Base-by-base conservation (phyloP, 1,284 basidiomycete species). In the Ceratobasidium theobromae region DNA sequence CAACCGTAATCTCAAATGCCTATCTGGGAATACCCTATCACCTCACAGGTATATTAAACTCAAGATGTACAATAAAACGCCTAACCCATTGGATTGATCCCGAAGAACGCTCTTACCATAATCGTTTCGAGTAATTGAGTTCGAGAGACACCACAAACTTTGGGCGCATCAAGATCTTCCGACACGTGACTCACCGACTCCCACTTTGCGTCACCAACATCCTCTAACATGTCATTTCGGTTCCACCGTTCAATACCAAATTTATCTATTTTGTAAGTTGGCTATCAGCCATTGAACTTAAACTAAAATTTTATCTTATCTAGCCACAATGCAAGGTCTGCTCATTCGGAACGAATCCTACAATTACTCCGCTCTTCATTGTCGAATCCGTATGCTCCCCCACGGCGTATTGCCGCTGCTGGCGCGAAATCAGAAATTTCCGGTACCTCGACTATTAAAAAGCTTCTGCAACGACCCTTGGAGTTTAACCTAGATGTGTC, bases 201-300 rank as follows among this genome's bases (percentile, higher is more conserved):
- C 18, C 12, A 21, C 18, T 45, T 38, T 6, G 35, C 35, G 16
- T 16, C 16, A 38, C 16, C 6, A 38, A 6, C 8, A 21, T 14
- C 18, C 43, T 38, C 57, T 21, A 64, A 12, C 48, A 64, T 64
- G 60, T 64, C 60, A 14, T 64, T 64, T 25, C 60, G 60, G 1
- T 64, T 64, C 28, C 60, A 64, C 38, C 48, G 60, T 11, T 41
- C 60, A 2, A 64, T 64, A 12, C 60, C 60, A n/a, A 64, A 64
- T 35, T 38, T 64, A n/a, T 64, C 60, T 12, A 64, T 64, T 14
- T 64, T 64, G 60, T 64, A 38, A 64, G 60, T 12, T 3, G 16
- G 23, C 27, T 41, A 23, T 14, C 3, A 23, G n/a, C 18, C 8
- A 16, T 16, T 16, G 23, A 33, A 12, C 12, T 33, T 21, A 14